Evolutionary conservation across 352 stramenopile species (phyloP), one percentile per base, ranked within the genome.

Genomic region (Pythium diclinum): DNA sequence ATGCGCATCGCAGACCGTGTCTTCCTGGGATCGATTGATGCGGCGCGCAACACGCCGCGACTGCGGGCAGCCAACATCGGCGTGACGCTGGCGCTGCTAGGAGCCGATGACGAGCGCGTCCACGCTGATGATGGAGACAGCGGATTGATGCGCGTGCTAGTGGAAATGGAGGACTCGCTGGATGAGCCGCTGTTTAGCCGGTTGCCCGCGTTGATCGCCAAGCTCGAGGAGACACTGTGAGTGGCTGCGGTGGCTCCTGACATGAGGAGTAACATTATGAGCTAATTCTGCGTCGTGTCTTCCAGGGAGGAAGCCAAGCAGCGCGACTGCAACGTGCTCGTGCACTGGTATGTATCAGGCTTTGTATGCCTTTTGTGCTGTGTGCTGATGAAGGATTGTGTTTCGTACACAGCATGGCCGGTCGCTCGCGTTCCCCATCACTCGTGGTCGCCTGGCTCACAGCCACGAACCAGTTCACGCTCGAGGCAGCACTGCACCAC

Each of bases 1-100:
- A 88, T 90, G 80, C 72, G 59, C 46, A 74, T 91, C 34, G 52
- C 36, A 8, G 61, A 57, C 0, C 65, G 77, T 1, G 57, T 91
- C 16, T 90, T 81, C 56, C 53, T 92, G 6, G 81, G 84, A 9
- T 89, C 84, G 2, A 83, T 92, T 30, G 84, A 92, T 56, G 84
- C 84, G 4, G 80, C 81, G 52, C 67, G 58, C 54, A 92, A 92
- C 58, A 13, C 6, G 21, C 6, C 0, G 81, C 72, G 44, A 63
- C 91, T 33, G 19, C 56, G 61, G 13, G 42, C 54, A 48, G 63
- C 71, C 38, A 71, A 72, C 47, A 79, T 92, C 46, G 59, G 69
- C n/a, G 68, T 68, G 16, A 59, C 71, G 3, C 58, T 92, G 14
- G 72, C 75, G 33, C 63, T 92, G 42, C 68, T 91, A 2, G 72